Percentiles rank a stretch among this genome's conserved stretches.
Evolutionary conservation across 371 early-diverging fungal genomes (phyloP).

Genomic region (Chytridium lagenaria): DNA sequence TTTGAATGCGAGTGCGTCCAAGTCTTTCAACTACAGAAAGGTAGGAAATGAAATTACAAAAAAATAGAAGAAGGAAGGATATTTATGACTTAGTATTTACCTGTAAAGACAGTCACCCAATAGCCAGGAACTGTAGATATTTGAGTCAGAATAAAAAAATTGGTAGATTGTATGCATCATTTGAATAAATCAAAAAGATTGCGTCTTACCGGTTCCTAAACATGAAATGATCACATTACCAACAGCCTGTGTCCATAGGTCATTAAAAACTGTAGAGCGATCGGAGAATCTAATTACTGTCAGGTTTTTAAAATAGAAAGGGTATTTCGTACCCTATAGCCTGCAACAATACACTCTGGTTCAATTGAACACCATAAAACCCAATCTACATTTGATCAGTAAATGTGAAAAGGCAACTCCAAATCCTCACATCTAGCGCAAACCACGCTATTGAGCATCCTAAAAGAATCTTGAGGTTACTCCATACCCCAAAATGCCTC

Average conservation of each 20-base stretch:
- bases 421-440: slow-evolving; percentile 63
- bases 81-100: too few species aligned
- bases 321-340: neutral
- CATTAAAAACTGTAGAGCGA: neutral
- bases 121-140: slow-evolving; percentile 79
- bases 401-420: neutral
- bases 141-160: too few species aligned
- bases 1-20: slow-evolving; percentile 84
- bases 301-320: neutral
- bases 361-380: slow-evolving; percentile 72
- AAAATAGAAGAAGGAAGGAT: neutral
- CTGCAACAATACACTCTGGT: slow-evolving; percentile 66
- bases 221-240: slow-evolving; percentile 82
- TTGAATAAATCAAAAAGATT: neutral
- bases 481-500: slow-evolving; percentile 76
- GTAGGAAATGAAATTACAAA: neutral
- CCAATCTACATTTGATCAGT: neutral
- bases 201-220: slow-evolving; percentile 64
- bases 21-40: slow-evolving; percentile 63
- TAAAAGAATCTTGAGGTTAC: slow-evolving; percentile 65
- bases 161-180: too few species aligned
- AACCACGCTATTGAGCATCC: slow-evolving; percentile 74
- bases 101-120: slow-evolving; percentile 73
- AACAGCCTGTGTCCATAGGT: slow-evolving; percentile 48
- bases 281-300: neutral